phyloP scores from a whole-genome alignment of 805 yeast species.

The Suhomyces canberraensis region DNA sequence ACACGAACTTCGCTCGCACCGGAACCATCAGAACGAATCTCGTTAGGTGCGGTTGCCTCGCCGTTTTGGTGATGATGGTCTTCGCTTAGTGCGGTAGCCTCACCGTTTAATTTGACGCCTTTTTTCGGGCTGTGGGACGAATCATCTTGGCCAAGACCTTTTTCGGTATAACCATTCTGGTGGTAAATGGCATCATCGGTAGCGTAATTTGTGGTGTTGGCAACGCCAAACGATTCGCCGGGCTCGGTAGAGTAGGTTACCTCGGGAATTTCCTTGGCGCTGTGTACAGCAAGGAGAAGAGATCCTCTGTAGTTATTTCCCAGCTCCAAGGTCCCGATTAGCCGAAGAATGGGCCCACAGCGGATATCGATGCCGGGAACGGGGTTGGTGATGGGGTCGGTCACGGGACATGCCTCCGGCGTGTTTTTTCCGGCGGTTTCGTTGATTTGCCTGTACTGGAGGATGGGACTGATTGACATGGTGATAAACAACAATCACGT shows the following conservation, averaged over 20 bases:
- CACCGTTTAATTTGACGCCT: neutral
- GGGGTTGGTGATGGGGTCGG: constrained; percentile 15
- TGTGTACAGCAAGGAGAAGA: constrained; percentile 60
- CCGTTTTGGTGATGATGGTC: too few species aligned
- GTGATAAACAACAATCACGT: neutral
- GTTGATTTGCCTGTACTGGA: constrained; percentile 29
- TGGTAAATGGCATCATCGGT: too few species aligned
- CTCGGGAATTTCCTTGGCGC: constrained; percentile 16
- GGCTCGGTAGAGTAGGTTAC: constrained; percentile 31
- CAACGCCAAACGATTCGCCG: too few species aligned
- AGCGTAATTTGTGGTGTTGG: neutral
- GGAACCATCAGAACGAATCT: too few species aligned
- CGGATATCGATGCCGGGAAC: constrained; percentile 40
- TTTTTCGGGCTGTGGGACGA: too few species aligned
- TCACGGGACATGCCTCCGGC: constrained; percentile 30
- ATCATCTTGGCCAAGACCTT: neutral
- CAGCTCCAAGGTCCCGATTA: constrained; percentile 59
- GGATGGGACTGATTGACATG: constrained; percentile 11
- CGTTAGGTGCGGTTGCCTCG: neutral
- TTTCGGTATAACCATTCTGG: neutral
- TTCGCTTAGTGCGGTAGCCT: too few species aligned
- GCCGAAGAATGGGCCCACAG: constrained; percentile 78
- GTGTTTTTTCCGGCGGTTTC: constrained; percentile 16
- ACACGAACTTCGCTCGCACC: constrained; percentile 2
- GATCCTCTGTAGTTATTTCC: constrained; percentile 61